Percentiles rank a stretch among this genome's conserved stretches.
Evolutionary conservation across 345 rosid genomes (phyloP).

Genomic region (Psidium friedrichsthalianum): DNA sequence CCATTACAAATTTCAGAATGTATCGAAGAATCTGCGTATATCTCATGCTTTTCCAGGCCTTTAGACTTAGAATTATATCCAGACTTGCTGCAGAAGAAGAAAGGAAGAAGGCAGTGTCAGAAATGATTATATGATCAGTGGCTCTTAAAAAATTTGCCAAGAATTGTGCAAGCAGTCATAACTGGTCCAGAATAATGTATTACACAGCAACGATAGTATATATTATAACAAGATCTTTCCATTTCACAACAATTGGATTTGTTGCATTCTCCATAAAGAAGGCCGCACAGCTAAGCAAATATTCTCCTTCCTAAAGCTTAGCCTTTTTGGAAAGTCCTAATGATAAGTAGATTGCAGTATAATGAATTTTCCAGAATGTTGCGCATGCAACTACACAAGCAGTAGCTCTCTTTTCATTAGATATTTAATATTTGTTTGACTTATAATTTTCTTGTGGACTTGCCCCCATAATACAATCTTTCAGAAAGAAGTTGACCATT

Average conservation of each 20-base stretch:
- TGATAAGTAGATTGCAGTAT: not conserved
- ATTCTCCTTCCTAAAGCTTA: not conserved
- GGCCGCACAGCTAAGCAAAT: not conserved
- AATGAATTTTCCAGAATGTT: not conserved
- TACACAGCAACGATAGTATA: not conserved
- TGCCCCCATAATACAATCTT: not conserved
- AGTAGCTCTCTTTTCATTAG: not conserved
- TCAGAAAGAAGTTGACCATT: not conserved
- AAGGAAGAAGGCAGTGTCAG: not conserved
- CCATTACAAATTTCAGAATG: slow-evolving; percentile 60
- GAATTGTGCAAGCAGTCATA: not conserved
- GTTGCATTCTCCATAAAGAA: not conserved
- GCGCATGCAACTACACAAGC: not conserved
- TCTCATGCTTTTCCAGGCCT: slow-evolving; percentile 84
- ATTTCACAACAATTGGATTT: not conserved
- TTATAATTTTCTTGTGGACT: not conserved
- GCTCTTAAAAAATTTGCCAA: not conserved
- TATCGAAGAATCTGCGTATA: slow-evolving; percentile 67
- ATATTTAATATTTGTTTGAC: not conserved
- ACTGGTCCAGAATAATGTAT: not conserved
- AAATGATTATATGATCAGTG: not conserved
- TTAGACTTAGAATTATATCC: slow-evolving; percentile 72
- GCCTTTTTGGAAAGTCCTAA: not conserved
- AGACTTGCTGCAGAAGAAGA: slow-evolving; percentile 43
- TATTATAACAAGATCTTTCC: not conserved